phyloP scores from a whole-genome alignment of 768 basidiomycete genomes.

The Kwoniella mangroviensis region DNA sequence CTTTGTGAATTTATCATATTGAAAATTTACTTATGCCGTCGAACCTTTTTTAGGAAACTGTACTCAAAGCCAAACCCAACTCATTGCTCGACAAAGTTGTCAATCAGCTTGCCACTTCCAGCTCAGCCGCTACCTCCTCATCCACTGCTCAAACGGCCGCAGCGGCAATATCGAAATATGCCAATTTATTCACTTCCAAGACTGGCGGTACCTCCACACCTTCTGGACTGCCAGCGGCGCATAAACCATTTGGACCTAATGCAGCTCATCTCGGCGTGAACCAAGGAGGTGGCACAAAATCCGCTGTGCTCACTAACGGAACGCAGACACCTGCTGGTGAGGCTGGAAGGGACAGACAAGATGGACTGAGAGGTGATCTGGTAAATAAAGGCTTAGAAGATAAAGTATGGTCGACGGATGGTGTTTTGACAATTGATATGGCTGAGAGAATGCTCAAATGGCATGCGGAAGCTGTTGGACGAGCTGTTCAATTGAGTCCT shows the following conservation, averaged over 20 bases:
- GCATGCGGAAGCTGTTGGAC: constrained; percentile 96
- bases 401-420: constrained; percentile 77
- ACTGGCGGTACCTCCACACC: constrained; percentile 24
- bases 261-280: constrained; percentile 2
- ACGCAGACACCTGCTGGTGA: constrained; percentile 27
- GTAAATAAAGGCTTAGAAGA: constrained; percentile 64
- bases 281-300: constrained; percentile 46
- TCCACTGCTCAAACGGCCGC: constrained; percentile 68
- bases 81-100: constrained; percentile 87
- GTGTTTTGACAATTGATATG: constrained; percentile 71
- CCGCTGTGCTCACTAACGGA: constrained; percentile 57
- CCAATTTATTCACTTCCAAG: constrained; percentile 63
- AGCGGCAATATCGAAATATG: constrained; percentile 79
- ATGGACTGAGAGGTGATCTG: constrained; percentile 33
- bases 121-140: constrained; percentile 59
- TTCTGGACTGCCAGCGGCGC: constrained; percentile 8
- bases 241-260: constrained; percentile 13
- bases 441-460: constrained; percentile 93
- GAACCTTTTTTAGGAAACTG: constrained; percentile 53
- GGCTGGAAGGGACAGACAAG: constrained; percentile 19
- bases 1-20: constrained; percentile 16
- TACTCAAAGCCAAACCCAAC: constrained; percentile 65
- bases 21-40: too few relatives aligned
- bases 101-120: constrained; percentile 78
- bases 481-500: constrained; percentile 87